Evolutionary conservation across 2,329 filamentous ascomycete species (phyloP).

Genomic region (Didymella pomorum): DNA sequence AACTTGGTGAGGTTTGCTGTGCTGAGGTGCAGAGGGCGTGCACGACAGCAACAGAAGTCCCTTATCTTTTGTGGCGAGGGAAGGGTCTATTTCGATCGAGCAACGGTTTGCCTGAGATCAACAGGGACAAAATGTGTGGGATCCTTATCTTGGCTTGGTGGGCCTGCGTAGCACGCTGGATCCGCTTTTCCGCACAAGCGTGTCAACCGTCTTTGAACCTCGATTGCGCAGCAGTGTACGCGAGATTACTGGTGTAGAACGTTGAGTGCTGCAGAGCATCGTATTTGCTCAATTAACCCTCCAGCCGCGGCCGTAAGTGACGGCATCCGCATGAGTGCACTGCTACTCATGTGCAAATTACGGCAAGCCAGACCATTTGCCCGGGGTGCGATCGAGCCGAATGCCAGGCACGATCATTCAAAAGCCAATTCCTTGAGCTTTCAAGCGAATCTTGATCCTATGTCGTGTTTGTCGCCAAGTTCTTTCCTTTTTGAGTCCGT

Average conservation of each 20-base stretch:
- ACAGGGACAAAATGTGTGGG: conserved; percentile 8
- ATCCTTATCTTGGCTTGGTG: conserved; percentile 18
- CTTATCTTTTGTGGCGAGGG: not conserved
- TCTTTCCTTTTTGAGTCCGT: not conserved
- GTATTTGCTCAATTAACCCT: conserved; percentile 3
- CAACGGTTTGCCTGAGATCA: not conserved
- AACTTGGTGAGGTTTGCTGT: conserved; percentile 5
- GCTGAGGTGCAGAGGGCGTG: not conserved
- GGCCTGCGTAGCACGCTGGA: conserved; percentile 5
- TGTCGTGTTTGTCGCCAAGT: not conserved
- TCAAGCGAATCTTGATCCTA: not conserved
- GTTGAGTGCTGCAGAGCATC: conserved; percentile 1
- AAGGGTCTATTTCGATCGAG: conserved; percentile 7
- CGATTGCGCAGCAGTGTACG: not conserved
- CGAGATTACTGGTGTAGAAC: conserved; percentile 8
- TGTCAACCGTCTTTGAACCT: conserved; percentile 18
- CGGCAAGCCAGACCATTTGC: not conserved
- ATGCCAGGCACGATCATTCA: not conserved
- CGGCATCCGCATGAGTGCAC: not conserved
- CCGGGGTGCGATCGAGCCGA: not conserved
- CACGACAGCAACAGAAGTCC: not conserved
- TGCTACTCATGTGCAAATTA: not conserved
- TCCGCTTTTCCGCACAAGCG: conserved; percentile 17
- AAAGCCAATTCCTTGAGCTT: not conserved
- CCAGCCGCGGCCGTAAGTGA: conserved; percentile 11